These are phyloP conservation scores for Ophiocordyceps robertsii DNA, from an alignment of 2,329 filamentous ascomycete species.

Conservation along the genomic window DNA sequence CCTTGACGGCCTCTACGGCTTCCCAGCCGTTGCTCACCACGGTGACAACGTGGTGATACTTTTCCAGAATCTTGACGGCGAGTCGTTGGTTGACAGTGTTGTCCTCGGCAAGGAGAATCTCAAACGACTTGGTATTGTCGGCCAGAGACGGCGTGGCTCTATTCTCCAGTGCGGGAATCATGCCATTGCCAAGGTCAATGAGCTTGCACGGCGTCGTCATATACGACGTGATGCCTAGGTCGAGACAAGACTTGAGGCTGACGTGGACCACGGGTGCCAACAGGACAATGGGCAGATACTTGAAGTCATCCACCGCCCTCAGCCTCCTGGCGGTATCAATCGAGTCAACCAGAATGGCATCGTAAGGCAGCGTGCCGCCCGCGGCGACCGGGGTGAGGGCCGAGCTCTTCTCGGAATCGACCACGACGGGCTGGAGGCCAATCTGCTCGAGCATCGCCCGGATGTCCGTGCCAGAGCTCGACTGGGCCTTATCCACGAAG, in stretches of 20 bases:
- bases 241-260: slow-evolving; percentile 82
- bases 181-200: slow-evolving; percentile 89
- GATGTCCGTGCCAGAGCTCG: slow-evolving; percentile 63
- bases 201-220: slow-evolving; percentile 95
- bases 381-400: slow-evolving; percentile 38
- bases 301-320: slow-evolving; percentile 84
- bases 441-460: slow-evolving; percentile 64
- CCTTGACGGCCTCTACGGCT: slow-evolving; percentile 83
- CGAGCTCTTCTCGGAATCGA: slow-evolving; percentile 62
- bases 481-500: slow-evolving; percentile 86
- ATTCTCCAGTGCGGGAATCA: slow-evolving; percentile 90
- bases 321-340: slow-evolving; percentile 80
- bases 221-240: slow-evolving; percentile 95
- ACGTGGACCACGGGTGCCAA: slow-evolving; percentile 82
- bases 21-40: slow-evolving; percentile 93
- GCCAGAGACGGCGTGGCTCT: slow-evolving; percentile 81
- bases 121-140: slow-evolving; percentile 89
- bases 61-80: slow-evolving; percentile 92
- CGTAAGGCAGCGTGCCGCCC: slow-evolving; percentile 57
- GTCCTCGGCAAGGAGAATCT: slow-evolving; percentile 90
- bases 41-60: slow-evolving; percentile 84
- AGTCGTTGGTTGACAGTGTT: slow-evolving; percentile 95
- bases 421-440: slow-evolving; percentile 68
- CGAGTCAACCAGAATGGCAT: slow-evolving; percentile 91
- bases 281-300: slow-evolving; percentile 92